These are phyloP conservation scores for Chlorella sp. DNA, from an alignment of 139 green algal genomes.

Conservation along the genomic window DNA sequence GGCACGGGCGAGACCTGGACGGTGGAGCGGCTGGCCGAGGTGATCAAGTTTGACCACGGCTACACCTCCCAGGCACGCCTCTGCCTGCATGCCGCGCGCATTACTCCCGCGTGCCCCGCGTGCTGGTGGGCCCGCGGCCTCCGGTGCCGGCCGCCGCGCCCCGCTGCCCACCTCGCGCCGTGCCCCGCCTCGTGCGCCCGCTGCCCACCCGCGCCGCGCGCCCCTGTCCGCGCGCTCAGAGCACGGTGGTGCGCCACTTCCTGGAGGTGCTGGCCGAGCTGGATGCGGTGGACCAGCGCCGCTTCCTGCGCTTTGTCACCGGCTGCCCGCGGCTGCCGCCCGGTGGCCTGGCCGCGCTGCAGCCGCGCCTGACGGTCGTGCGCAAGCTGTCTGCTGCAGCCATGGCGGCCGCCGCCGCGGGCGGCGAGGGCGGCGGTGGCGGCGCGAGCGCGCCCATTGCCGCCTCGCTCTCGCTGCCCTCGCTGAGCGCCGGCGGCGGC, in stretches of 20 bases:
- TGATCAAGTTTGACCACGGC: slow-evolving; percentile 97
- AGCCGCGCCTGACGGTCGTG: slow-evolving; percentile 95
- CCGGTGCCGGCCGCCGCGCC: too few relatives aligned
- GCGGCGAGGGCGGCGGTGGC: neutral
- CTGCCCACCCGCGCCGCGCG: too few relatives aligned
- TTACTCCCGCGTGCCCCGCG: too few relatives aligned
- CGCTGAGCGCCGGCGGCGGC: slow-evolving; percentile 20
- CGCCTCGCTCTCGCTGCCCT: slow-evolving; percentile 10
- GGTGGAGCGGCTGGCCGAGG: slow-evolving; percentile 69
- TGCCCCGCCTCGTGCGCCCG: too few relatives aligned
- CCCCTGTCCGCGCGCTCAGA: too few relatives aligned
- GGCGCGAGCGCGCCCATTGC: slow-evolving; percentile 1
- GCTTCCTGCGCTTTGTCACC: slow-evolving; percentile 98
- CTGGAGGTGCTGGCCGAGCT: slow-evolving; percentile 91
- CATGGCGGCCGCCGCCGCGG: neutral
- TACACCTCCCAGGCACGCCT: slow-evolving; percentile 49
- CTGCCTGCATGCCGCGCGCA: too few relatives aligned
- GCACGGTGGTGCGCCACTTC: slow-evolving; percentile 57
- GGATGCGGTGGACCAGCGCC: slow-evolving; percentile 79
- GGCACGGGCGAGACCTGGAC: slow-evolving; percentile 80
- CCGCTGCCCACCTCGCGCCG: too few relatives aligned
- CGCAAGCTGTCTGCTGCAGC: slow-evolving; percentile 76
- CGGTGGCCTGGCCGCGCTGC: slow-evolving; percentile 87
- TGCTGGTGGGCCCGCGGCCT: too few relatives aligned
- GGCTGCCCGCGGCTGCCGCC: slow-evolving; percentile 91